Percentiles rank a stretch among this genome's conserved stretches.
These are phyloP conservation scores for Wickerhamiella lipophila DNA, from an alignment of 805 yeast species.

Conservation along the genomic window DNA sequence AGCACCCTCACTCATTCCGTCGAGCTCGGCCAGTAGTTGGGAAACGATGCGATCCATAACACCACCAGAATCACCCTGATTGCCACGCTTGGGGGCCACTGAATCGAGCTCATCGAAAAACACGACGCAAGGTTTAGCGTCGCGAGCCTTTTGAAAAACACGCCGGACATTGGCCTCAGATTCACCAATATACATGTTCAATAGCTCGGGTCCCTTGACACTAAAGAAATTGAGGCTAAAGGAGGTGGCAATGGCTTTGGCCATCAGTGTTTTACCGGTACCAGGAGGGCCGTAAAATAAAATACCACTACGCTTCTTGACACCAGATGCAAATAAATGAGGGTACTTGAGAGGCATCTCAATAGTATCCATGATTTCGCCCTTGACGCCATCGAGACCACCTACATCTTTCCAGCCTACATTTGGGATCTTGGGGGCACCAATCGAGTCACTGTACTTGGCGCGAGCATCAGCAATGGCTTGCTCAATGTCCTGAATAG, in stretches of 20 bases:
- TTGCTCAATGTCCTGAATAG: constrained; percentile 48
- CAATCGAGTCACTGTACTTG: constrained; percentile 85
- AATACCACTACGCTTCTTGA: constrained; percentile 89
- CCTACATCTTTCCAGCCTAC: constrained; percentile 98
- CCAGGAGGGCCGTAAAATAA: constrained; percentile 98
- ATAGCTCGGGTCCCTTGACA: constrained; percentile 92
- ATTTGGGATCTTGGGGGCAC: constrained; percentile 91
- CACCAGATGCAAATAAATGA: constrained; percentile 72
- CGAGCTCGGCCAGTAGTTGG: constrained; percentile 85
- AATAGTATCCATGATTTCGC: constrained; percentile 86
- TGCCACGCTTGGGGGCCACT: constrained; percentile 96
- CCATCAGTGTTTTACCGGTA: constrained; percentile 89
- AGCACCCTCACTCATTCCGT: constrained; percentile 77
- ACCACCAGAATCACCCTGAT: constrained; percentile 98
- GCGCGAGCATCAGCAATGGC: constrained; percentile 73
- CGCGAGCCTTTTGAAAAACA: constrained; percentile 88
- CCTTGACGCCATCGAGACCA: constrained; percentile 80
- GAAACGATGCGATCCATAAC: constrained; percentile 98
- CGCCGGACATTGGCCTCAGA: constrained; percentile 93
- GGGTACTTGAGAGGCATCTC: constrained; percentile 94
- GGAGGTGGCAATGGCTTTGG: constrained; percentile 94
- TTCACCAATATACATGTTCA: constrained; percentile 97
- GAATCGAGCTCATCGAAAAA: constrained; percentile 96
- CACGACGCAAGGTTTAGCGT: constrained; percentile 94
- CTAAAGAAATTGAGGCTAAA: constrained; percentile 89